A percentile compares a stretch with the other conserved stretches of the same genome.
Evolutionary conservation across 768 basidiomycete species (phyloP).

Genomic region (Lepiota brunneoincarnata): DNA sequence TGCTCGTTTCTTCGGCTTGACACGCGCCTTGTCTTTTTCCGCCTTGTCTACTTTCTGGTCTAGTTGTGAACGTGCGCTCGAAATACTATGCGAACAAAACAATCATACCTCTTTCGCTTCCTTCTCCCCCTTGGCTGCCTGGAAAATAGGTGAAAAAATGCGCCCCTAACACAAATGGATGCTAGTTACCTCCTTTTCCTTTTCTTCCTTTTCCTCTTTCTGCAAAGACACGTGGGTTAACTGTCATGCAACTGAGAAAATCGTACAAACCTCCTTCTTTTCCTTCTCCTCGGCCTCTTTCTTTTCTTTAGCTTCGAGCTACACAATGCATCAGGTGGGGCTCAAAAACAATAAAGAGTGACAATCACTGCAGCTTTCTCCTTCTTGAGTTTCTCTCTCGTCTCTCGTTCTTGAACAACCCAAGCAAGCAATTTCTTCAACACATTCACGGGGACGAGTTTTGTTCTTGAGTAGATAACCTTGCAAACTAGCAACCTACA

Average conservation of each 20-base stretch:
- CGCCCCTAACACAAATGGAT: no score
- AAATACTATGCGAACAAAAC: neutral
- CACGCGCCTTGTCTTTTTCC: conserved; percentile 31
- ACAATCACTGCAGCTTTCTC: conserved; percentile 59
- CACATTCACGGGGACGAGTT: conserved; percentile 83
- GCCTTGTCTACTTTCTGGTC: conserved; percentile 47
- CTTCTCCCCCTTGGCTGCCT: conserved; percentile 47
- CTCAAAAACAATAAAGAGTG: conserved; percentile 11
- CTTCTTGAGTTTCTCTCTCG: conserved; percentile 80
- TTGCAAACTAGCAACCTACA: conserved; percentile 77
- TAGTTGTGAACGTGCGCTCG: conserved; percentile 21
- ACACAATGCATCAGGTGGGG: conserved; percentile 17
- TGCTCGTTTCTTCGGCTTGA: conserved; percentile 23
- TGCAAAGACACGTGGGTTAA: neutral
- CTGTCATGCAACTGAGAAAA: conserved; percentile 9
- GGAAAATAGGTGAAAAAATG: no score
- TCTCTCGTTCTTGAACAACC: conserved; percentile 80
- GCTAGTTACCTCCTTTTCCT: conserved; percentile 38
- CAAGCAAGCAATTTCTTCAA: conserved; percentile 78
- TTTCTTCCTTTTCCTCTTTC: conserved; percentile 24
- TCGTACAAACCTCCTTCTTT: conserved; percentile 28
- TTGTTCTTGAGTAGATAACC: conserved; percentile 89
- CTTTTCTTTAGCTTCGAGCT: conserved; percentile 83
- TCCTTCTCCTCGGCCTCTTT: conserved; percentile 65
- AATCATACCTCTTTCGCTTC: conserved; percentile 51